phyloP scores from a whole-genome alignment of 768 basidiomycete genomes.

The Hericium coralloides region DNA sequence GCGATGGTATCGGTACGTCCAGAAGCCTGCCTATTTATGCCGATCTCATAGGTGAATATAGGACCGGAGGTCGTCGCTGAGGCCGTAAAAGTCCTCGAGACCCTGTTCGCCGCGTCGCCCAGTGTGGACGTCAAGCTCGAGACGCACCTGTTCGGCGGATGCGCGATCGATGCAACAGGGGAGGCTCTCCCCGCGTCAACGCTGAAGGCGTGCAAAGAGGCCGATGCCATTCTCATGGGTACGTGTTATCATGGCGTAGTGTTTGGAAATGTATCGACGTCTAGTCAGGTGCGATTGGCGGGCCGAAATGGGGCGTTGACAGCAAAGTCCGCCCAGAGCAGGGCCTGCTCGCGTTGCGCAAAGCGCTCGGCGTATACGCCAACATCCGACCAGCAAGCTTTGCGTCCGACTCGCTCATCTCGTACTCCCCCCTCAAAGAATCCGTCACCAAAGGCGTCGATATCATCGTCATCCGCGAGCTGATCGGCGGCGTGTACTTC shows the following conservation, averaged over 20 bases:
- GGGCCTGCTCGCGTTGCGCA: conserved; percentile 82
- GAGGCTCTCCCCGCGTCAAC: conserved; percentile 81
- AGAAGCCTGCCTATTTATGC: not conserved
- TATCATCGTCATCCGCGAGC: conserved; percentile 91
- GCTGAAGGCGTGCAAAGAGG: conserved; percentile 80
- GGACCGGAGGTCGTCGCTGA: conserved; percentile 89
- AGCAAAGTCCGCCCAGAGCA: conserved; percentile 86
- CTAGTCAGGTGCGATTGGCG: conserved; percentile 86
- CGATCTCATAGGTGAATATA: conserved; percentile 18
- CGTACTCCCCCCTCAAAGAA: conserved; percentile 82
- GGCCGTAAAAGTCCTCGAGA: conserved; percentile 75
- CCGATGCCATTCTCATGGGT: conserved; percentile 97
- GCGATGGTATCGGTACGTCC: conserved; percentile 87
- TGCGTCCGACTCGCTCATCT: conserved; percentile 82
- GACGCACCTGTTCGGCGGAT: conserved; percentile 80
- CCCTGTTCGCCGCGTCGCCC: conserved; percentile 50
- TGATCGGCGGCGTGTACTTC: conserved; percentile 96
- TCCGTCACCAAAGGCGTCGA: conserved; percentile 77
- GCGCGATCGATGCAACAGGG: conserved; percentile 84
- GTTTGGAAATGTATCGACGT: not conserved
- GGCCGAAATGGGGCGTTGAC: conserved; percentile 97
- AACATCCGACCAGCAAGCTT: conserved; percentile 98
- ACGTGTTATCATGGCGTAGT: conserved; percentile 12
- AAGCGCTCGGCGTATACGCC: conserved; percentile 90
- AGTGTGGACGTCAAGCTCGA: conserved; percentile 70